Base-by-base conservation (phyloP, 345 rosid species). In the Laguncularia racemosa region DNA sequence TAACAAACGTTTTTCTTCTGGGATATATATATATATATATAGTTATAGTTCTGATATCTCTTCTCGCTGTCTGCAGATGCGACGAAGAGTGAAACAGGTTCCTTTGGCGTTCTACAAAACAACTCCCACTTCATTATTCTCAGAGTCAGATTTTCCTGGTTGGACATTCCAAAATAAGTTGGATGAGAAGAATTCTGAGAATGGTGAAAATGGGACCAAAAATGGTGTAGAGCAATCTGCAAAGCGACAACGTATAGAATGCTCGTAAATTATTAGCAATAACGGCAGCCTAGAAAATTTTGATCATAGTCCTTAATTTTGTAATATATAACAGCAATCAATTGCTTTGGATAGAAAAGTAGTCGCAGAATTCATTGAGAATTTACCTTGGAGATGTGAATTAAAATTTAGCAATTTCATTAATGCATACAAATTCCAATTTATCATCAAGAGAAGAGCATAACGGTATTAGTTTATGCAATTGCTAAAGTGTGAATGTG, bases 81-180 rank as follows among this genome's bases (percentile, higher is more conserved):
- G 69, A 46, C 58, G 97, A 73, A 83, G 95, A 60, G 88, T 93
- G 16, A 93, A 93, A 65, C 95, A 93, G 72, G 96, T 89, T 23
- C 95, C 99, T 6, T 67, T 87, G 72, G 96, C 96, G 6, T 83
- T 85, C 67, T 87, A 87, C 64, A 85, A 71, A 61, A 48, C 75
- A 47, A 72, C 72, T 6, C 93, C 96, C 13, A 57, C 91, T 13
- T 72, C 72, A 20, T 68, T 92, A 76, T 92, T 92, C 69, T 71
- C 82, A 0, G 91, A 84, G 16, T 68, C 89, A 6, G 93, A 92
- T 58, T 89, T 84, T 69, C 59, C 80, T 2, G 89, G 98, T 9
- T 93, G 99, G 97, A 73, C 90, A 4, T 93, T 89, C 73, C 64
- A 70, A 40, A 48, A 40, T 1, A 71, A 69, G 21, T 50, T 46